Base-by-base conservation (phyloP, 345 rosid species). In the Eucalyptus caleyi region DNA sequence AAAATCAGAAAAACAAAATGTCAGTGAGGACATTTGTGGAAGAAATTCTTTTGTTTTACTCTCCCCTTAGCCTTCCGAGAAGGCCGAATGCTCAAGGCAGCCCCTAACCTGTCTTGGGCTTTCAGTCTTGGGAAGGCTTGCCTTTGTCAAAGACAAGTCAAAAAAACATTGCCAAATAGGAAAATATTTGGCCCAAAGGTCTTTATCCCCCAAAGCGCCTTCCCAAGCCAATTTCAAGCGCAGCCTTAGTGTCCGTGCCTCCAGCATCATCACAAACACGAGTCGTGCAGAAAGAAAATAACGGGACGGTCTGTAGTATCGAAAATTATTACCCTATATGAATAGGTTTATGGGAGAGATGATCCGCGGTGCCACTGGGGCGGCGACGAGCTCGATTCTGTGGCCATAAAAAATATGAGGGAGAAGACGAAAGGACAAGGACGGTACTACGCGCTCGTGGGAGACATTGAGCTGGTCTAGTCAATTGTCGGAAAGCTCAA, bases 91-190 rank as follows among this genome's bases (percentile, higher is more conserved):
- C 50, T 2, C 15, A 49, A 49, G 1, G 5, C 1, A 12, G 1
- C 2, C 50, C 13, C 15, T 2, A 12, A 49, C 4, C 2, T 12
- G 2, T 2, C 15, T 12, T 49, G 50, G 14, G 15, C 5, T 49
- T 49, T 49, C 0, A 4, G 2, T 0, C 15, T 49, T 49, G 50
- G 5, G 15, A 12, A 49, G 5, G 50, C 1, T 49, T 49, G 50
- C 15, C 6, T 12, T 49, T 49, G 14, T 2, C 1, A 49, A 49
- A 49, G 12, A 6, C 15, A 49, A 49, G 15, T 12, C 15, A 49
- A 11, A 12, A 49, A 49, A 49, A 49, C 14, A 12, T 49, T 49
- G 50, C 6, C 50, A 49, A 49, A 49, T 1, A 3, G 2, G 5
- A 1, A 49, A 49, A 49, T 49, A 12, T 49, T 12, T 49, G 2